A percentile compares a stretch with the other conserved stretches of the same genome.
Conservation (phyloP, 2,329 filamentous ascomycete species). For the Macrophomina pseudophaseolina region DNA sequence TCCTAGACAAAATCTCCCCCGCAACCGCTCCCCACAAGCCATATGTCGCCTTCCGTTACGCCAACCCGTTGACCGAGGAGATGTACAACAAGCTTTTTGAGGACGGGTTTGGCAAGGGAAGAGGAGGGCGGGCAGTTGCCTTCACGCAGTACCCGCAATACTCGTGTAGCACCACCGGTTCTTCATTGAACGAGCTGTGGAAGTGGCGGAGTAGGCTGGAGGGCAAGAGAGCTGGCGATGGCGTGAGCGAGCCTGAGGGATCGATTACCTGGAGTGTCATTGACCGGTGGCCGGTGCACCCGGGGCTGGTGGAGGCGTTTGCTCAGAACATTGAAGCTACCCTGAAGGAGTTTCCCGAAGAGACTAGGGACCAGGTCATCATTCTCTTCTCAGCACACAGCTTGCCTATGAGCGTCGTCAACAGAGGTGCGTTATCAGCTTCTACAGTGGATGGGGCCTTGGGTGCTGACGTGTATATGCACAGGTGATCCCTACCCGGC, state of each 20-base stretch:
- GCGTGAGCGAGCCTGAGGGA: slow-evolving; percentile 62
- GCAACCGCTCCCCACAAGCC: slow-evolving; percentile 96
- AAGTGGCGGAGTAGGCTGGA: slow-evolving; percentile 92
- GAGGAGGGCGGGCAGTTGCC: slow-evolving; percentile 89
- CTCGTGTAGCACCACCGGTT: slow-evolving; percentile 95
- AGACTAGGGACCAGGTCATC: slow-evolving; percentile 78
- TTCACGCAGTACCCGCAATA: slow-evolving; percentile 99
- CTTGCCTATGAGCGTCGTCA: slow-evolving; percentile 95
- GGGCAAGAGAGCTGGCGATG: slow-evolving; percentile 67
- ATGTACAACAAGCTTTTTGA: slow-evolving; percentile 83
- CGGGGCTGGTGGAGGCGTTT: slow-evolving; percentile 88
- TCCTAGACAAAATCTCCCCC: slow-evolving; percentile 87
- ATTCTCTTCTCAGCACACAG: slow-evolving; percentile 95
- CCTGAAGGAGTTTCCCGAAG: slow-evolving; percentile 80
- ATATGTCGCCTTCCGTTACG: slow-evolving; percentile 96
- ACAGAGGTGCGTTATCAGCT: slow-evolving; percentile 65
- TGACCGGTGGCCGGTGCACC: slow-evolving; percentile 94
- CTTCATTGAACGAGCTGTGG: slow-evolving; percentile 96
- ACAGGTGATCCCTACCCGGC: slow-evolving; percentile 85
- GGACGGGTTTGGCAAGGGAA: slow-evolving; percentile 89
- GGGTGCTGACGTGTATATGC: slow-evolving; percentile 49
- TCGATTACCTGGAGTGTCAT: slow-evolving; percentile 96
- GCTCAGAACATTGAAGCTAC: slow-evolving; percentile 89
- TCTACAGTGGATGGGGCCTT: neutral
- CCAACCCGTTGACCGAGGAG: slow-evolving; percentile 88